phyloP scores from a whole-genome alignment of 2,329 filamentous ascomycete species.

The Helicocarpus griseus region DNA sequence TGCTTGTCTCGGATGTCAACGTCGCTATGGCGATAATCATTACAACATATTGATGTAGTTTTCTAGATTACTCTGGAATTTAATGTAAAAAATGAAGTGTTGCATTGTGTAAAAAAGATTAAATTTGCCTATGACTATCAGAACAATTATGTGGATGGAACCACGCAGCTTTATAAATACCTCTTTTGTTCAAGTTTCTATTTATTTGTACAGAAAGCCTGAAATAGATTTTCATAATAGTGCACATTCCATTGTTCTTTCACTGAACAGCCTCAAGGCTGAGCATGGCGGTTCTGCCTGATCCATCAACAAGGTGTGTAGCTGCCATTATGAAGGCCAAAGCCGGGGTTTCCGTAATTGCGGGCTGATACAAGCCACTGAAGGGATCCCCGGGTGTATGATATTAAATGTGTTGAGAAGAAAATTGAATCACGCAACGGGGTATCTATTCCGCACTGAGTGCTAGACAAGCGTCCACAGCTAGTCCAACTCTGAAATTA shows the following conservation, averaged over 20 bases:
- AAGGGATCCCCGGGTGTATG: not conserved
- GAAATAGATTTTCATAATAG: not conserved
- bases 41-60: too few relatives aligned
- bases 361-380: not conserved
- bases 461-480: conserved; percentile 77
- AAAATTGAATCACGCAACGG: not conserved
- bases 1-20: too few relatives aligned
- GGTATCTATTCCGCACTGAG: conserved; percentile 40
- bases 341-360: not conserved
- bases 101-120: not conserved
- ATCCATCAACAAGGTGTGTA: not conserved
- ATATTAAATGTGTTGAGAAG: not conserved
- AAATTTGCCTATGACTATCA: not conserved
- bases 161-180: not conserved
- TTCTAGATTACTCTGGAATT: too few relatives aligned
- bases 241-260: not conserved
- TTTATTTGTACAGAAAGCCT: not conserved
- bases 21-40: too few relatives aligned
- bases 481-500: conserved; percentile 59
- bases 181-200: too few relatives aligned
- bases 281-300: not conserved
- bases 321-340: not conserved
- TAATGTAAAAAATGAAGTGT: too few relatives aligned
- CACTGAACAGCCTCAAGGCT: too few relatives aligned
- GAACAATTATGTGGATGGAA: too few relatives aligned